Evolutionary conservation across 345 rosid genomes (phyloP).

Genomic region (Viola odorata): DNA sequence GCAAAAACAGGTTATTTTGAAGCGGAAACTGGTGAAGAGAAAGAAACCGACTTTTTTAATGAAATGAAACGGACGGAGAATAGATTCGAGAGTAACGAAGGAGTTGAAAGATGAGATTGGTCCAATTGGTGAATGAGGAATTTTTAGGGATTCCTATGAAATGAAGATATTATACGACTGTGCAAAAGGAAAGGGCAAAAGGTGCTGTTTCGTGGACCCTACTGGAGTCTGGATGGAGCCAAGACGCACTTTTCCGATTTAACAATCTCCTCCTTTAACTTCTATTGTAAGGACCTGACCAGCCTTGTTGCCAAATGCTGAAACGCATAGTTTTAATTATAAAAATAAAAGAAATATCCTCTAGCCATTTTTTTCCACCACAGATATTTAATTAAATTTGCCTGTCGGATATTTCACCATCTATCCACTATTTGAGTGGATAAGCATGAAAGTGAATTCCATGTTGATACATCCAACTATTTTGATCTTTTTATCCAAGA

Average conservation of each 20-base stretch:
- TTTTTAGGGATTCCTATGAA: neutral
- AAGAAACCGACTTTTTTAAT: neutral
- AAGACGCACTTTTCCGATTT: neutral
- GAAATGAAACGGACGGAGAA: neutral
- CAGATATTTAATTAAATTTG: no score
- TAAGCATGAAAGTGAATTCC: no score
- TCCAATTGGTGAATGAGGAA: neutral
- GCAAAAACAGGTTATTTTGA: neutral
- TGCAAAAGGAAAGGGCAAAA: conserved; percentile 7
- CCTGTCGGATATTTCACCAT: no score
- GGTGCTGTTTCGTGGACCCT: conserved; percentile 9
- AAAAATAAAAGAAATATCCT: no score
- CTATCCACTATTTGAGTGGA: no score
- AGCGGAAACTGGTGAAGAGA: neutral
- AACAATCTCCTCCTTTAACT: neutral
- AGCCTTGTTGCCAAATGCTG: no score
- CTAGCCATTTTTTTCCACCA: no score
- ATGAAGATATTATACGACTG: neutral
- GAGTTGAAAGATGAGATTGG: neutral
- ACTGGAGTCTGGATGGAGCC: neutral
- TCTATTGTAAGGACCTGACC: no score
- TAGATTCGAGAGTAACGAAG: neutral
- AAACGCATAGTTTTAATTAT: no score
- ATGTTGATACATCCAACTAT: no score
- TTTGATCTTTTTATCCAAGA: no score